phyloP scores from a whole-genome alignment of 169 alveolate species.

The Plasmodium fragile region DNA sequence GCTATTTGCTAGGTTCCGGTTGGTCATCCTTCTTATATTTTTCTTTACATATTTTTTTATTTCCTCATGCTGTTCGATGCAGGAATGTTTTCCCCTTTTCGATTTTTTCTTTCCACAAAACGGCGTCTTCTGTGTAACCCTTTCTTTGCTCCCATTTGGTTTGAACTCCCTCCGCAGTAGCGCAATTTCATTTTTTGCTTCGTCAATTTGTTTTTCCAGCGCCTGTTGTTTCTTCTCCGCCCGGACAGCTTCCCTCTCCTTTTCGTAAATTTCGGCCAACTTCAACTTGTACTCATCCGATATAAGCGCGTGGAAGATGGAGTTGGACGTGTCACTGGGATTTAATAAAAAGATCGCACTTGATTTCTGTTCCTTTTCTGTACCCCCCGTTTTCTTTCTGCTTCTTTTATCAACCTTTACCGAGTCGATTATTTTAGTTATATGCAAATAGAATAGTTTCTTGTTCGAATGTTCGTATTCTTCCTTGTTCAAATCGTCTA shows the following conservation, averaged over 20 bases:
- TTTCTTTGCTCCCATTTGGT: background rate
- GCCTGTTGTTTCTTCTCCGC: background rate
- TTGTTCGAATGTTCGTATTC: constrained; percentile 26
- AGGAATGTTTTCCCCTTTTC: background rate
- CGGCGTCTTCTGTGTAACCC: background rate
- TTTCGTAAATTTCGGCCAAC: constrained; percentile 10
- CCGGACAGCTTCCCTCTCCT: background rate
- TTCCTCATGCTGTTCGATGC: background rate
- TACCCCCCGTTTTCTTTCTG: background rate
- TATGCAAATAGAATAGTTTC: constrained; percentile 32
- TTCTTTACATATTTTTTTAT: constrained; percentile 34
- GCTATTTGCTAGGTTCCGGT: background rate
- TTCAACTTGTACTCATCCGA: constrained; percentile 7
- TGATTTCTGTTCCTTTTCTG: background rate
- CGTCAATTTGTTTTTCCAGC: background rate
- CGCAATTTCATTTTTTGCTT: background rate
- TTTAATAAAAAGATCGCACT: constrained; percentile 10
- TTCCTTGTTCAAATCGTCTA: constrained; percentile 33
- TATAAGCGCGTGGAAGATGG: constrained; percentile 41
- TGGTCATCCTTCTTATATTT: background rate
- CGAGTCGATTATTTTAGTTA: constrained; percentile 26
- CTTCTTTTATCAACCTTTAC: background rate
- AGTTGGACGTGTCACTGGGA: constrained; percentile 35
- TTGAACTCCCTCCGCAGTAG: background rate
- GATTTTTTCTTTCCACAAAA: background rate